Evolutionary conservation across 2,329 filamentous ascomycete genomes (phyloP).

Genomic region (Exserohilum rostratum): DNA sequence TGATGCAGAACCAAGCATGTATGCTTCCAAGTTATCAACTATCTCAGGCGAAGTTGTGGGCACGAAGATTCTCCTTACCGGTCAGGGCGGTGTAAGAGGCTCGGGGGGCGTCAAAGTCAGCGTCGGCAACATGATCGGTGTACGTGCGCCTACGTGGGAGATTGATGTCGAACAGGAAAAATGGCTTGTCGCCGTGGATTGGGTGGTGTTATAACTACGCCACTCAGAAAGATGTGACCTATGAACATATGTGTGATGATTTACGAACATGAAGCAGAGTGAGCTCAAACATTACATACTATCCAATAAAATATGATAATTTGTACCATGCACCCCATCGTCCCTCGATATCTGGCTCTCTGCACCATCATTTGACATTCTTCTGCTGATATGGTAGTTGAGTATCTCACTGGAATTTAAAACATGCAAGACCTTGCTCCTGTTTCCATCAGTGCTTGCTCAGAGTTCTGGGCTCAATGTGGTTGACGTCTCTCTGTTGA

Average conservation of each 20-base stretch:
- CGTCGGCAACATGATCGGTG: slow-evolving; percentile 39
- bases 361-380: no score
- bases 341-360: no score
- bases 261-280: background rate
- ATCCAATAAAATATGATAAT: background rate
- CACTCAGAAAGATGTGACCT: background rate
- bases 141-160: slow-evolving; percentile 52
- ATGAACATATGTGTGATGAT: slow-evolving; percentile 17
- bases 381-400: no score
- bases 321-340: background rate
- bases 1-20: slow-evolving; percentile 18
- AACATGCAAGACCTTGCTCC: no score
- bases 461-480: no score
- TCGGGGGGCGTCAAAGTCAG: slow-evolving; percentile 27
- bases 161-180: slow-evolving; percentile 42
- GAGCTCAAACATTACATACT: background rate
- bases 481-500: no score
- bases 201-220: slow-evolving; percentile 37
- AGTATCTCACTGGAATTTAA: no score
- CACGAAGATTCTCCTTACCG: slow-evolving; percentile 35
- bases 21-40: slow-evolving; percentile 13
- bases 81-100: slow-evolving; percentile 31
- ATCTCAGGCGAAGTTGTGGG: background rate
- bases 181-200: slow-evolving; percentile 53
- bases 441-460: no score